A percentile compares a stretch with the other conserved stretches of the same genome.
These are phyloP conservation scores for Anisodus acutangulus DNA, from an alignment of 257 asterid species.

Conservation along the genomic window DNA sequence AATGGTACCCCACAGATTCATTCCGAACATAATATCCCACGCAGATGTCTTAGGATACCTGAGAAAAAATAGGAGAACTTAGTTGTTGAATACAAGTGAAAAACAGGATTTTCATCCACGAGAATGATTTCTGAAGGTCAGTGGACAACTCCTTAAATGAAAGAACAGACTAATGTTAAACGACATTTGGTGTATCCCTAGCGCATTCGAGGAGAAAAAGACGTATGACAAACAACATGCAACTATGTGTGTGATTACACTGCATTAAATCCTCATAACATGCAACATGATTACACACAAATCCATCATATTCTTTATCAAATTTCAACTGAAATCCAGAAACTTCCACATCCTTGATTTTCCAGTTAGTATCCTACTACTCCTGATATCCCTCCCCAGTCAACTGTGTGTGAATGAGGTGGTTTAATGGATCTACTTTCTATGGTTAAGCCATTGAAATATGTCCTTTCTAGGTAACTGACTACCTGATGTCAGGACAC, in stretches of 20 bases:
- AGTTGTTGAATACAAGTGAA: not conserved
- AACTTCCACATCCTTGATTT: not conserved
- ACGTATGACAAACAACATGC: not conserved
- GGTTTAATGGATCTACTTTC: not conserved
- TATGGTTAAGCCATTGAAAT: not conserved
- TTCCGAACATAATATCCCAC: slow-evolving; percentile 97
- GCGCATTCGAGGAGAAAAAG: not conserved
- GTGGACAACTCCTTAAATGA: not conserved
- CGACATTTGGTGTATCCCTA: not conserved
- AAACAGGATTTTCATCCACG: not conserved
- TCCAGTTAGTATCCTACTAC: slow-evolving; percentile 16
- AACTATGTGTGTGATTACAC: not conserved
- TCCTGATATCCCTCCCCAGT: not conserved
- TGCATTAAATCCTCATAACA: not conserved
- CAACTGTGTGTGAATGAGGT: not conserved
- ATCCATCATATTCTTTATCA: not conserved
- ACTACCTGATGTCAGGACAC: not conserved
- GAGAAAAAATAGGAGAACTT: slow-evolving; percentile 23
- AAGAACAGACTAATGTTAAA: not conserved
- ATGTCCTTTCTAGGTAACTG: not conserved
- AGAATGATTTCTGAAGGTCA: not conserved
- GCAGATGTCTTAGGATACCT: slow-evolving; percentile 96
- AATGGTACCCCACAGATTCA: slow-evolving; percentile 97
- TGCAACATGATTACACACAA: not conserved
- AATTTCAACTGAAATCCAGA: not conserved